phyloP scores from a whole-genome alignment of 2,329 filamentous ascomycete genomes.

The Coniochaeta pulveracea region DNA sequence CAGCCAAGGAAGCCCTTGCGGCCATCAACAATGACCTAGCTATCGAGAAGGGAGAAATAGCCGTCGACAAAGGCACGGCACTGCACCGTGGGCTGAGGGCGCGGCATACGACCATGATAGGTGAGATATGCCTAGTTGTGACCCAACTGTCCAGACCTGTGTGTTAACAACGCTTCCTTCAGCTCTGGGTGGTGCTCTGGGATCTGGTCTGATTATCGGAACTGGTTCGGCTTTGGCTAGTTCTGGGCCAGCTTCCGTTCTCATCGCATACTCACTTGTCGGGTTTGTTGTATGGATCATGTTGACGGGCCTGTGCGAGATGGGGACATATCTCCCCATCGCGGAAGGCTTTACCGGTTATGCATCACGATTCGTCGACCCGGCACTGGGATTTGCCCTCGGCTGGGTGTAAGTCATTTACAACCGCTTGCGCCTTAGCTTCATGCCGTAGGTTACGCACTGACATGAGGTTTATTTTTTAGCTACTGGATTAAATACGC shows the following conservation, averaged over 20 bases:
- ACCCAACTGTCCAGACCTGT: constrained; percentile 40
- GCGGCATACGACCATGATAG: constrained; percentile 47
- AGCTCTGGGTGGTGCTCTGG: constrained; percentile 48
- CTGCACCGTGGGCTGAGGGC: constrained; percentile 42
- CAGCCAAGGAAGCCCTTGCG: too few species aligned
- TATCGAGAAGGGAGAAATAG: too few species aligned
- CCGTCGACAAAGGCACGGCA: too few species aligned
- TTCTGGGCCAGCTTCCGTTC: constrained; percentile 51
- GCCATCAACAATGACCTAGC: too few species aligned
- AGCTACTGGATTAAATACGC: constrained; percentile 68
- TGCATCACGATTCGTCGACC: constrained; percentile 67
- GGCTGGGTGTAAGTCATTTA: constrained; percentile 55
- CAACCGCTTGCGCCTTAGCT: neutral
- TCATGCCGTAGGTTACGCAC: too few species aligned
- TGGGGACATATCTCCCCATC: constrained; percentile 73
- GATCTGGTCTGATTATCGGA: constrained; percentile 64
- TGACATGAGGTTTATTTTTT: too few species aligned
- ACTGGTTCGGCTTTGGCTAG: constrained; percentile 42
- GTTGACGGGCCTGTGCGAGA: constrained; percentile 73
- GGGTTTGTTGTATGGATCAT: constrained; percentile 67
- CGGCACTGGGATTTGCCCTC: constrained; percentile 68
- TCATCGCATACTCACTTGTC: constrained; percentile 60
- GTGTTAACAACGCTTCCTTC: too few species aligned
- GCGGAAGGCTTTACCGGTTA: constrained; percentile 73
- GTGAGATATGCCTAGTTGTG: too few species aligned